Evolutionary conservation across 495 filamentous ascomycete species (phyloP).

Genomic region (Daldinia decipiens): DNA sequence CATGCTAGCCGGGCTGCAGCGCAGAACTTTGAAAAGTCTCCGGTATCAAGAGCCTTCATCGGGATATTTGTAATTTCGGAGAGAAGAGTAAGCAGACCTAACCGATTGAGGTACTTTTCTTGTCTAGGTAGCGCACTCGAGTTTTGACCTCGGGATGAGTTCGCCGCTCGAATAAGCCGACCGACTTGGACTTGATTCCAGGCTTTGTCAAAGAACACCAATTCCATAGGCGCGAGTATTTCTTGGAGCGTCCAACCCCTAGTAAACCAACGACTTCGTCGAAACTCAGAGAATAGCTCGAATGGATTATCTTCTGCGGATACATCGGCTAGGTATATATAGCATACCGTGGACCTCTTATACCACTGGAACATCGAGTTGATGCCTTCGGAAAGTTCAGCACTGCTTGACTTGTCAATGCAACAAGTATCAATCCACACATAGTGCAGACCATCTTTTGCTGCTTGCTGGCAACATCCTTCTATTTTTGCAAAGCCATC

Average conservation of each 20-base stretch:
- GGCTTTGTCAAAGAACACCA: conserved; percentile 19
- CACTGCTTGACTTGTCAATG: conserved; percentile 31
- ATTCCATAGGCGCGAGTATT: conserved; percentile 21
- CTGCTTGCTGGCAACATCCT: conserved; percentile 27
- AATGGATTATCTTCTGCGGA: conserved; percentile 16
- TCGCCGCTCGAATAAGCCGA: not conserved
- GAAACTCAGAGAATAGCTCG: conserved; percentile 15
- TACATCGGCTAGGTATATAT: conserved; percentile 33
- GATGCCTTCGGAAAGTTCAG: conserved; percentile 43
- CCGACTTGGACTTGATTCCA: conserved; percentile 19
- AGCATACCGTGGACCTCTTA: conserved; percentile 21
- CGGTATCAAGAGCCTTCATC: conserved; percentile 16
- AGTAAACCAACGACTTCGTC: conserved; percentile 24
- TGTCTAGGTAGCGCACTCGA: not conserved
- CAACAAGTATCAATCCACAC: conserved; percentile 35
- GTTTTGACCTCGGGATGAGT: not conserved
- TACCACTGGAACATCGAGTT: conserved; percentile 55
- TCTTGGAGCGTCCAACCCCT: conserved; percentile 34
- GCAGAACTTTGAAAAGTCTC: conserved; percentile 21
- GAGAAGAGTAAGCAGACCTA: conserved; percentile 13
- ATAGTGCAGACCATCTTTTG: conserved; percentile 18
- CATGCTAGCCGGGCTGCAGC: conserved; percentile 22
- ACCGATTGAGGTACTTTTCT: conserved; percentile 7
- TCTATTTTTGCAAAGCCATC: conserved; percentile 17
- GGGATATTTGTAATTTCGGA: conserved; percentile 29